Conservation (phyloP, 768 basidiomycete genomes). For the Hygrocybe punicea region DNA sequence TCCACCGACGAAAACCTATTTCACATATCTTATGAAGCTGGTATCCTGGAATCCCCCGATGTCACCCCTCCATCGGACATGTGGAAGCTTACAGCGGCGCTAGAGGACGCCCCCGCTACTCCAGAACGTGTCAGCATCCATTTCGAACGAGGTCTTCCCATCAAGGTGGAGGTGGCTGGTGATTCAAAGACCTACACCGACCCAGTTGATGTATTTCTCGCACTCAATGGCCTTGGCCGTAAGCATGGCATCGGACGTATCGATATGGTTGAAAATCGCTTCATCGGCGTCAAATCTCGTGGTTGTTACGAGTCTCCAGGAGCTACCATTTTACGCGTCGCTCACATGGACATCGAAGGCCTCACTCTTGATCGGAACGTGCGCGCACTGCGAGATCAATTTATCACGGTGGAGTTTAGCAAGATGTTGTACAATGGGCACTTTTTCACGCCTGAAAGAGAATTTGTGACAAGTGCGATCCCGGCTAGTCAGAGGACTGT, state of each 20-base stretch:
- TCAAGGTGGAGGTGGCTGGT: slow-evolving; percentile 65
- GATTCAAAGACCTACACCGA: slow-evolving; percentile 73
- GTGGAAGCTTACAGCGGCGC: slow-evolving; percentile 94
- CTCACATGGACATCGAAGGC: slow-evolving; percentile 96
- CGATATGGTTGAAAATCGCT: slow-evolving; percentile 99
- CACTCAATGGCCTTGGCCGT: slow-evolving; percentile 85
- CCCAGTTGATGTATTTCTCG: slow-evolving; percentile 88
- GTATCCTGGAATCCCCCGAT: slow-evolving; percentile 96
- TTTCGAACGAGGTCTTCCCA: slow-evolving; percentile 83
- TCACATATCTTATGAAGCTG: slow-evolving; percentile 99
- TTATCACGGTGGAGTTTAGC: slow-evolving; percentile 86
- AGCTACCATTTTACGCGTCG: slow-evolving; percentile 91
- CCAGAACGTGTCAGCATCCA: slow-evolving; percentile 84
- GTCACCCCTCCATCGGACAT: slow-evolving; percentile 92
- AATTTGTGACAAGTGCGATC: slow-evolving; percentile 87
- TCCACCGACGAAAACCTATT: slow-evolving; percentile 99
- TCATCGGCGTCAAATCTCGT: slow-evolving; percentile 98
- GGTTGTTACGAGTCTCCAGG: slow-evolving; percentile 99
- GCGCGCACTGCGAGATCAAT: slow-evolving; percentile 89
- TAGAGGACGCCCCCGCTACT: slow-evolving; percentile 72
- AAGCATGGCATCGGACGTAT: slow-evolving; percentile 96
- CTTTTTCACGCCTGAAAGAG: slow-evolving; percentile 99
- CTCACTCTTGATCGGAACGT: slow-evolving; percentile 98
- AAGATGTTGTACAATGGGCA: slow-evolving; percentile 97
- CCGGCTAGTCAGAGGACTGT: slow-evolving; percentile 95